phyloP scores from a whole-genome alignment of 2,329 filamentous ascomycete genomes.

The Phaeosphaeria sp. region DNA sequence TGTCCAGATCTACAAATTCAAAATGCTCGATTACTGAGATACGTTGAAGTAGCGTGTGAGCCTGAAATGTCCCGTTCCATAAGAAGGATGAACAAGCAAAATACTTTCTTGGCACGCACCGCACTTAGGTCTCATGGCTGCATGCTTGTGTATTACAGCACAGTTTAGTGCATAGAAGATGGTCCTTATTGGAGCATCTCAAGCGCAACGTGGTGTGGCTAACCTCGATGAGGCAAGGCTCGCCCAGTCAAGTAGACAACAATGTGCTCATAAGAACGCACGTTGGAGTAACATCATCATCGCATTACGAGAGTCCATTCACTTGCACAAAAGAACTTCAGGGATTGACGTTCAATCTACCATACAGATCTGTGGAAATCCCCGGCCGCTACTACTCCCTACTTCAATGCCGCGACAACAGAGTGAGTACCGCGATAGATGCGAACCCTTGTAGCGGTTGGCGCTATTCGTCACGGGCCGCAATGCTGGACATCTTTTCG shows the following conservation, averaged over 20 bases:
- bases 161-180: not conserved
- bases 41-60: not conserved
- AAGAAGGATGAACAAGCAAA: not conserved
- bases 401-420: not conserved
- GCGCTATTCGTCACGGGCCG: not conserved
- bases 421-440: constrained; percentile 6
- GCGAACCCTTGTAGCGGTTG: not conserved
- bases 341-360: not conserved
- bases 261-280: constrained; percentile 28
- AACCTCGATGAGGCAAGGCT: not conserved
- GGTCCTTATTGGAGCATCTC: not conserved
- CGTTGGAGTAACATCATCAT: not conserved
- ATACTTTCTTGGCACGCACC: not conserved
- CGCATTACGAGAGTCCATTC: constrained; percentile 1
- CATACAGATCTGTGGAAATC: not conserved
- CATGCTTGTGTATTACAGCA: not conserved
- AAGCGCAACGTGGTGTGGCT: not conserved
- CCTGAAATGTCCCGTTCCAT: not conserved
- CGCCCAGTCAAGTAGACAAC: constrained; percentile 6
- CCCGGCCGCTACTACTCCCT: not conserved
- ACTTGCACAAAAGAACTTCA: not conserved
- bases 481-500: not conserved
- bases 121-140: not conserved
- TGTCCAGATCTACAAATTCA: not conserved
- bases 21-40: not conserved